These are phyloP conservation scores for Priceomyces haplophilus DNA, from an alignment of 805 yeast species.

Conservation along the genomic window DNA sequence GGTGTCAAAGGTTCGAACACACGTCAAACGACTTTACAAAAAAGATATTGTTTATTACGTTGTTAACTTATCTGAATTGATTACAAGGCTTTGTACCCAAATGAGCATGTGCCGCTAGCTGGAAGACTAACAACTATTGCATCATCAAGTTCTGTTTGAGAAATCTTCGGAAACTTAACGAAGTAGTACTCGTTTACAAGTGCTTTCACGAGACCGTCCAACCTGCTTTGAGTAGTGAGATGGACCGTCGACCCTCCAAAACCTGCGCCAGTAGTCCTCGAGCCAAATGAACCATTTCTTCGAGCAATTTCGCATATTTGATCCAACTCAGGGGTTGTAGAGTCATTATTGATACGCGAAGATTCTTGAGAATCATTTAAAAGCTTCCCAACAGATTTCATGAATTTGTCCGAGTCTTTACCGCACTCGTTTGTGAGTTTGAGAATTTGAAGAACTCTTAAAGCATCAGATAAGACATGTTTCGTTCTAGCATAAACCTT, in stretches of 20 bases:
- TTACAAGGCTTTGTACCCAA: constrained; percentile 7
- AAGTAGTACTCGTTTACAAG: constrained; percentile 51
- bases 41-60: too few relatives aligned
- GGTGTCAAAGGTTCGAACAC: too few relatives aligned
- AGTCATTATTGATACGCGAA: constrained; percentile 45
- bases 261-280: constrained; percentile 78
- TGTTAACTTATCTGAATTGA: too few relatives aligned
- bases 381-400: constrained; percentile 46
- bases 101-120: constrained; percentile 47
- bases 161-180: constrained; percentile 45
- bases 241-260: constrained; percentile 77
- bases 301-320: constrained; percentile 52
- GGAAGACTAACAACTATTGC: constrained; percentile 58
- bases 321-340: constrained; percentile 56
- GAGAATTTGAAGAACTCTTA: constrained; percentile 53
- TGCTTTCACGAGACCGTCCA: constrained; percentile 37
- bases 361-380: constrained; percentile 61
- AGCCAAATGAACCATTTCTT: constrained; percentile 57
- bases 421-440: constrained; percentile 30
- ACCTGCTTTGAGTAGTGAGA: constrained; percentile 46
- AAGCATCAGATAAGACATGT: constrained; percentile 62
- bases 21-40: too few relatives aligned
- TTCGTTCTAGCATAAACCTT: constrained; percentile 55
- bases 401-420: constrained; percentile 32
- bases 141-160: constrained; percentile 42